phyloP scores from a whole-genome alignment of 441 rosid species.

The Populus trichocarpa region DNA sequence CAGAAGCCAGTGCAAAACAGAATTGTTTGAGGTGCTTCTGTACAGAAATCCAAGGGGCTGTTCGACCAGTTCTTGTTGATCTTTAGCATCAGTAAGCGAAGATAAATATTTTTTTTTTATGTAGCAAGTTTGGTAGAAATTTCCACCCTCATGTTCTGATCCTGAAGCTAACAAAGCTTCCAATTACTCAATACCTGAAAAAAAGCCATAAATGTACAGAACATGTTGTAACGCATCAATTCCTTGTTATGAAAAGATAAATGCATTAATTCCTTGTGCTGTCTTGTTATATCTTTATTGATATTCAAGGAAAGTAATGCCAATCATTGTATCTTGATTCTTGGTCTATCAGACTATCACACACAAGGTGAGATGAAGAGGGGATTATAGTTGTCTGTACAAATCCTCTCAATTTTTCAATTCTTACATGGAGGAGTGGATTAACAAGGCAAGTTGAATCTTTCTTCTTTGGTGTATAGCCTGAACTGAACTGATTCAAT shows the following conservation, averaged over 20 bases:
- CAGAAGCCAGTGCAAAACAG: conserved; percentile 33
- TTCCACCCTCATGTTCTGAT: conserved; percentile 5
- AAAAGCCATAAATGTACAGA: conserved; percentile 22
- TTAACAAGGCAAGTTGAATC: neutral
- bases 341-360: neutral
- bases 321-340: neutral
- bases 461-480: neutral
- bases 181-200: conserved; percentile 11
- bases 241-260: conserved; percentile 8
- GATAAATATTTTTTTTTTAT: neutral
- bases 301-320: neutral
- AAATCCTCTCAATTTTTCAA: neutral
- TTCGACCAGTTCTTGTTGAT: conserved; percentile 8
- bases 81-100: conserved; percentile 3
- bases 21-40: conserved; percentile 28
- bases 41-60: conserved; percentile 20
- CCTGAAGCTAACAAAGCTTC: conserved; percentile 17
- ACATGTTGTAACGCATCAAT: conserved; percentile 11
- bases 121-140: conserved; percentile 12
- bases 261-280: neutral
- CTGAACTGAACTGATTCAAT: neutral
- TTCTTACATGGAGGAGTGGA: neutral
- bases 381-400: neutral
- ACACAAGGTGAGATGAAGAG: neutral
- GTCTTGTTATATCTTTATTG: neutral